Base-by-base conservation (phyloP, 2,329 filamentous ascomycete species). In the Macrophomina tecta region DNA sequence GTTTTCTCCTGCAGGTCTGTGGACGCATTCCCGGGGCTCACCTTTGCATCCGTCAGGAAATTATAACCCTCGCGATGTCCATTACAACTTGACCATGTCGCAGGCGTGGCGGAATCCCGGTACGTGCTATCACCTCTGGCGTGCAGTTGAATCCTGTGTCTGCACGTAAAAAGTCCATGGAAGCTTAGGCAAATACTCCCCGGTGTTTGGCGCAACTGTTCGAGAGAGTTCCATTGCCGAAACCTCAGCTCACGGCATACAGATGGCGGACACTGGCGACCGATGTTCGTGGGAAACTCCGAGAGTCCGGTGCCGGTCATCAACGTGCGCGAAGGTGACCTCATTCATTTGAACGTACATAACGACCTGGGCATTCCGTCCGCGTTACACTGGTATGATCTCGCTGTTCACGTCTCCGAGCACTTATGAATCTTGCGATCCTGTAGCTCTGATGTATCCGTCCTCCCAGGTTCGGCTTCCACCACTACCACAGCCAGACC, bases 251-350 rank as follows among this genome's bases (percentile, higher is more conserved):
- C 18, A 56, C n/a, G 5, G 16, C 4, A 0, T 2, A 18, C 2
- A 64, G 61, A 64, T 18, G 61, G 61, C 9, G 61, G 61, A 34
- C 32, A 30, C n/a, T 64, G 61, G 61, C 36, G 61, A 12, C 61
- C 61, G 1, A 64, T 64, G 30, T 64, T 64, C 7, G 61, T 64
- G 7, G 61, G 61, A 8, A 64, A 64, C 46, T 51, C 48, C 9
- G 23, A 64, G n/a, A 52, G 48, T 34, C 61, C 61, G 16, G 32
- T 64, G 6, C 34, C 61, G 1, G 45, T 46, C 11, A 52, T 64
- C 38, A 48, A 53, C 34, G 46, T 32, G 12, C 61, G 51, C 1
- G 61, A 64, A 18, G 61, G 61, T 16, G 61, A 64, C 9, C 14
- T 64, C 18, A 53, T 64, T 16, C 48, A 53, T 7, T 28, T 64